phyloP scores from a whole-genome alignment of 2,329 filamentous ascomycete genomes.

The Aspergillus sp. region DNA sequence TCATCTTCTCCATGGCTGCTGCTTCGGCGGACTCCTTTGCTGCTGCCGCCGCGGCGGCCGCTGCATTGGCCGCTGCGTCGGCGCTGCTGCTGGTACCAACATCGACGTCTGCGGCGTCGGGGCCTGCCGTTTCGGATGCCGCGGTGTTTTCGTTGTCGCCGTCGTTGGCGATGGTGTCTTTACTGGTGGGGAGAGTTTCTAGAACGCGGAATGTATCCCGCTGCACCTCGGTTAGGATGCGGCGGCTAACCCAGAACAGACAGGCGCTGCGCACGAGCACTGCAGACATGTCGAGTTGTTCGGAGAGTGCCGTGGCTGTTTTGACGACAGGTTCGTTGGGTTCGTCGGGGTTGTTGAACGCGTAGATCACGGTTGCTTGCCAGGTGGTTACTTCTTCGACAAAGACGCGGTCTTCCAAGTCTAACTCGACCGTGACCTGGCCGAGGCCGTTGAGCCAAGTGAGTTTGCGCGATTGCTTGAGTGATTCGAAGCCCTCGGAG shows the following conservation, averaged over 20 bases:
- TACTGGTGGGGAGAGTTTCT: constrained; percentile 49
- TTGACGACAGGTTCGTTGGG: constrained; percentile 40
- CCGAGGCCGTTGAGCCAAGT: constrained; percentile 85
- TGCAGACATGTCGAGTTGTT: constrained; percentile 55
- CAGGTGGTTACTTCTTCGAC: constrained; percentile 72
- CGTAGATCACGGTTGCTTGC: constrained; percentile 83
- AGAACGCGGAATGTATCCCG: constrained; percentile 57
- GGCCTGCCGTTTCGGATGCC: background rate
- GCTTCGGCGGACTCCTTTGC: constrained; percentile 51
- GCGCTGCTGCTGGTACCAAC: constrained; percentile 11
- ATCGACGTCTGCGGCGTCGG: constrained; percentile 19
- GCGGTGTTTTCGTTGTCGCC: background rate
- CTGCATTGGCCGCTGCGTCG: constrained; percentile 22
- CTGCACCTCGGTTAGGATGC: constrained; percentile 49
- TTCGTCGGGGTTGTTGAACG: constrained; percentile 60
- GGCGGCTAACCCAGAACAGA: constrained; percentile 62
- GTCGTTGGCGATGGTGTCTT: constrained; percentile 16
- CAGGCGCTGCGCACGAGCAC: constrained; percentile 59
- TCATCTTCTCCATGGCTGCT: constrained; percentile 66
- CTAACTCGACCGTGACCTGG: constrained; percentile 75
- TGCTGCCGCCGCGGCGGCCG: constrained; percentile 38
- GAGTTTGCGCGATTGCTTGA: constrained; percentile 82
- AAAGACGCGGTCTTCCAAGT: constrained; percentile 76
- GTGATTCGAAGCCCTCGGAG: constrained; percentile 70
- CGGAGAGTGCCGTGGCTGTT: constrained; percentile 45